Conservation (phyloP, 2,329 filamentous ascomycete genomes). For the Alternaria gansuensis region DNA sequence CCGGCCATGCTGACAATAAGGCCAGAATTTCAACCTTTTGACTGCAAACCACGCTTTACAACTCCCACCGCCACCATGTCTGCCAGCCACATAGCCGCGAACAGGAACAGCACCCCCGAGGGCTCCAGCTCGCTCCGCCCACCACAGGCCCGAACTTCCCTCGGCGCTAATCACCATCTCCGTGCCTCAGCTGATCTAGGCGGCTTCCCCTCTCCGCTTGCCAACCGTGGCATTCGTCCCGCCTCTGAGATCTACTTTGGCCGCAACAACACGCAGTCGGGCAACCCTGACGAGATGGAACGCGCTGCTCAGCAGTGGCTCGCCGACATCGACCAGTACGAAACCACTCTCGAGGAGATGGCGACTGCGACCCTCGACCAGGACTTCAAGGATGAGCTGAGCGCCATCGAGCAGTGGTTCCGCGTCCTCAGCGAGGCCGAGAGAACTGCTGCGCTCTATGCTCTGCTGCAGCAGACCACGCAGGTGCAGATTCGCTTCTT, state of each 20-base stretch:
- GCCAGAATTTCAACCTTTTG: constrained; percentile 18
- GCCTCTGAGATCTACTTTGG: constrained; percentile 94
- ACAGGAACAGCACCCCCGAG: constrained; percentile 97
- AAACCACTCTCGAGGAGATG: constrained; percentile 99
- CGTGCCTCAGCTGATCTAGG: constrained; percentile 97
- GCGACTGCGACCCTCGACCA: constrained; percentile 97
- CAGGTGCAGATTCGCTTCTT: constrained; percentile 99
- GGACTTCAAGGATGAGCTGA: constrained; percentile 99
- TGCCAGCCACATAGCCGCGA: constrained; percentile 63
- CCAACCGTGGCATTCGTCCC: constrained; percentile 83
- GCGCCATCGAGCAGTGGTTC: constrained; percentile 99
- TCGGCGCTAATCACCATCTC: constrained; percentile 83
- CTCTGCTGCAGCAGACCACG: constrained; percentile 95
- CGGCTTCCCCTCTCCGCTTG: constrained; percentile 74
- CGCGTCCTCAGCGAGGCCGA: constrained; percentile 96
- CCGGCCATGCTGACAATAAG: constrained; percentile 9
- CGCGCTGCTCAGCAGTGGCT: constrained; percentile 98
- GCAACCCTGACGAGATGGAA: constrained; percentile 85
- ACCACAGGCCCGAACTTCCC: constrained; percentile 75
- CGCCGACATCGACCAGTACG: constrained; percentile 97
- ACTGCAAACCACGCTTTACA: neutral
- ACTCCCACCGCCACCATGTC: constrained; percentile 52
- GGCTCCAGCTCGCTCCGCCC: constrained; percentile 84
- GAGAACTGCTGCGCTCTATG: constrained; percentile 92
- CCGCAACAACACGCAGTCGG: constrained; percentile 71